Evolutionary conservation across 1,284 basidiomycete genomes (phyloP).

Genomic region (Austroboletus novae-zelandiae): DNA sequence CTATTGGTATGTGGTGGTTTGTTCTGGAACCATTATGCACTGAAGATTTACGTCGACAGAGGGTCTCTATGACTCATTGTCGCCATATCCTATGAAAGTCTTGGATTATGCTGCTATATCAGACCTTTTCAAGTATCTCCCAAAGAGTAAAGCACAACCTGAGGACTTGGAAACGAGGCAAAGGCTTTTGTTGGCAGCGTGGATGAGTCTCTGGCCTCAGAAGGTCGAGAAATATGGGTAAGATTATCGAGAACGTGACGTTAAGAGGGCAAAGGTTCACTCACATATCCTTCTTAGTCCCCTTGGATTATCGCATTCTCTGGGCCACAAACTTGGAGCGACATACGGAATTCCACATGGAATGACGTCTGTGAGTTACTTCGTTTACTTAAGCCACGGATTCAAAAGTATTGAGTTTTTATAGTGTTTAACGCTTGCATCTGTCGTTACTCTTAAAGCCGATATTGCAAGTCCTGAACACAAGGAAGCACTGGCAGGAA

Average conservation of each 20-base stretch:
- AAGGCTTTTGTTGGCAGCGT: conserved; percentile 70
- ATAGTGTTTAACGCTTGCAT: conserved; percentile 73
- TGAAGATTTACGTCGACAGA: conserved; percentile 40
- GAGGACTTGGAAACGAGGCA: conserved; percentile 59
- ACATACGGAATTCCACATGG: conserved; percentile 78
- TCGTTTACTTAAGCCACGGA: conserved; percentile 9
- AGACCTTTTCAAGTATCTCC: conserved; percentile 74
- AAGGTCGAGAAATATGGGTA: conserved; percentile 55
- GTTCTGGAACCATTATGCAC: background rate
- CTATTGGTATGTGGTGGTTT: conserved; percentile 51
- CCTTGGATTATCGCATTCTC: conserved; percentile 70
- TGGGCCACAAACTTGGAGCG: conserved; percentile 77
- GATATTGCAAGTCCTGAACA: conserved; percentile 53
- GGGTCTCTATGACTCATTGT: conserved; percentile 60
- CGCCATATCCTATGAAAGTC: conserved; percentile 61
- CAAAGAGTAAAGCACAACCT: conserved; percentile 60
- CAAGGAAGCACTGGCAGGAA: conserved; percentile 54
- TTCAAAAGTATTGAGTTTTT: conserved; percentile 1
- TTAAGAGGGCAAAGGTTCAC: background rate
- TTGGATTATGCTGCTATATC: conserved; percentile 64
- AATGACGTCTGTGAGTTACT: conserved; percentile 64
- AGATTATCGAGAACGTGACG: conserved; percentile 3
- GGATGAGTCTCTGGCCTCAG: conserved; percentile 77
- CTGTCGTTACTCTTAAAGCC: conserved; percentile 59
- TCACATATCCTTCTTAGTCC: conserved; percentile 38